A percentile compares a stretch with the other conserved stretches of the same genome.
Evolutionary conservation across 306 rosid species (phyloP).

Genomic region (Trichosanthes cucumerina): DNA sequence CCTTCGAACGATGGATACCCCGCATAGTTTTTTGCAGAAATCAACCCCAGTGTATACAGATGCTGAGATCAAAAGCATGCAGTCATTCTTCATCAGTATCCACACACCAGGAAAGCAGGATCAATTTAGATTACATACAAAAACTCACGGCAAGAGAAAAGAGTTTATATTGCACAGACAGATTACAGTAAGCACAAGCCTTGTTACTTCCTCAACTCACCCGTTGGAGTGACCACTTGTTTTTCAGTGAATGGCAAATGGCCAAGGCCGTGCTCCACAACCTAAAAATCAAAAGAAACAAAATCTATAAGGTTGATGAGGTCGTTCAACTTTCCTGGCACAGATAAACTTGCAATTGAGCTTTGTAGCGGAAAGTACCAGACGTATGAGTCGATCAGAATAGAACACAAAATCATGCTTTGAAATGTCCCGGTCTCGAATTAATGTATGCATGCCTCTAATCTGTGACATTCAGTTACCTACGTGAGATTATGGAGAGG

Average conservation of each 20-base stretch:
- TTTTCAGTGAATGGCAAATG: conserved; percentile 94
- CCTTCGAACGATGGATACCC: conserved; percentile 96
- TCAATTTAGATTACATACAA: not conserved
- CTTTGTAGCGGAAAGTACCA: conserved; percentile 37
- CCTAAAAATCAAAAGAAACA: conserved; percentile 35
- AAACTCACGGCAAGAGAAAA: conserved; percentile 1
- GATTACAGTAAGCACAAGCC: not conserved
- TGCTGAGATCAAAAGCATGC: conserved; percentile 32
- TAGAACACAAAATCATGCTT: conserved; percentile 93
- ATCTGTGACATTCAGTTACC: conserved; percentile 49
- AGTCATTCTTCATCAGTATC: not conserved
- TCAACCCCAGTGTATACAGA: conserved; percentile 91
- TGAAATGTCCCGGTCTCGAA: conserved; percentile 80
- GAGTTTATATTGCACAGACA: not conserved
- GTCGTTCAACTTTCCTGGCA: not conserved
- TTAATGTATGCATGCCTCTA: conserved; percentile 96
- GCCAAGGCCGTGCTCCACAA: conserved; percentile 98
- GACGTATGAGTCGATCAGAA: conserved; percentile 89
- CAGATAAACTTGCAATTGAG: not conserved
- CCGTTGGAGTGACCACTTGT: conserved; percentile 92
- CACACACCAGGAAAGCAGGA: not conserved
- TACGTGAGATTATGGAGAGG: conserved; percentile 16
- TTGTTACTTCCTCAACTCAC: conserved; percentile 23
- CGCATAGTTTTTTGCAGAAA: conserved; percentile 94
- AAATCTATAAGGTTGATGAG: not conserved